These are phyloP conservation scores for Pseudocercospora pini-densiflorae DNA, from an alignment of 2,329 filamentous ascomycete species.

Conservation along the genomic window DNA sequence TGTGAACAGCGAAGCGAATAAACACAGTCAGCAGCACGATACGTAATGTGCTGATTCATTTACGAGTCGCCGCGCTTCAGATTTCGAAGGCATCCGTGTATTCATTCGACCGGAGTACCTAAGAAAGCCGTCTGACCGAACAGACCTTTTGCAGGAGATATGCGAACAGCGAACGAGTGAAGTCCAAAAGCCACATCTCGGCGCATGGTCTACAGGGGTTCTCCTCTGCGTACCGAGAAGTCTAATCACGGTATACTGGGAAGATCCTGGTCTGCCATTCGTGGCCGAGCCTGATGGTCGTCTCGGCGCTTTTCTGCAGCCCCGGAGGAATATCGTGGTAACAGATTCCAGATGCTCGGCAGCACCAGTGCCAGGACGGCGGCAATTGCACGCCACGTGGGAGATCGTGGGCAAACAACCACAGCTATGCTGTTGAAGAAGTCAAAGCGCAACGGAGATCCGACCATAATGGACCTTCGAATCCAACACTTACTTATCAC, in stretches of 20 bases:
- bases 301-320: not conserved
- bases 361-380: not conserved
- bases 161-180: not conserved
- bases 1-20: not conserved
- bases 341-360: not conserved
- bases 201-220: slow-evolving; percentile 1
- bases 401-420: not conserved
- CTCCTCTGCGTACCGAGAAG: not conserved
- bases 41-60: not conserved
- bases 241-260: slow-evolving; percentile 2
- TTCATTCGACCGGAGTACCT: not conserved
- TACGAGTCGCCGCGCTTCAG: not conserved
- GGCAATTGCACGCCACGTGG: not conserved
- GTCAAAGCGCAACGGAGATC: not conserved
- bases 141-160: not conserved
- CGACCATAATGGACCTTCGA: not conserved
- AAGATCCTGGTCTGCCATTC: not conserved
- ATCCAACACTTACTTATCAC: not conserved
- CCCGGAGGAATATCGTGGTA: not conserved
- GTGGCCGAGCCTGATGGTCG: not conserved
- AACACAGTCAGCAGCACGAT: not conserved
- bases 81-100: not conserved
- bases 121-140: not conserved
- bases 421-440: not conserved
- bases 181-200: not conserved